phyloP scores from a whole-genome alignment of 2,329 filamentous ascomycete species.

The Elsinoe batatas region DNA sequence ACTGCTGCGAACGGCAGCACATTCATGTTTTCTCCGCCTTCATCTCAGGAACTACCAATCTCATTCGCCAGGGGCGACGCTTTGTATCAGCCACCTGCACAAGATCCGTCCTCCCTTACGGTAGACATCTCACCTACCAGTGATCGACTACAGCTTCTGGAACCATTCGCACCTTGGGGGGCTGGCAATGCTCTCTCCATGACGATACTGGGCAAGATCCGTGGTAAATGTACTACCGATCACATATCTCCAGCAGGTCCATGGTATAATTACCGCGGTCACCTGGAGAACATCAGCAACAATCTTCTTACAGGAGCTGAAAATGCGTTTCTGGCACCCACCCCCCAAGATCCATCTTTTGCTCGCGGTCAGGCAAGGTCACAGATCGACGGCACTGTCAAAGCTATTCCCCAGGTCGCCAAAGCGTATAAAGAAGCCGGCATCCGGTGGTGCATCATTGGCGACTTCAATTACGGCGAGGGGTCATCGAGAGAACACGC shows the following conservation, averaged over 20 bases:
- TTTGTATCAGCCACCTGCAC: constrained; percentile 88
- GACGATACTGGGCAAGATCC: constrained; percentile 89
- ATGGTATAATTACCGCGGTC: constrained; percentile 97
- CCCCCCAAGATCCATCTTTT: constrained; percentile 84
- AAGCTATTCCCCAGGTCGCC: no score
- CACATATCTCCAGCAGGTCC: constrained; percentile 71
- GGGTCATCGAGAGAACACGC: constrained; percentile 96
- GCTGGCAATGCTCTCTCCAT: constrained; percentile 78
- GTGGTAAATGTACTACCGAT: constrained; percentile 95
- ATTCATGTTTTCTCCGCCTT: constrained; percentile 74
- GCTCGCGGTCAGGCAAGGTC: constrained; percentile 56
- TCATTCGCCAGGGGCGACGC: constrained; percentile 61
- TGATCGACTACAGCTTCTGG: constrained; percentile 86
- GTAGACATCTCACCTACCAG: constrained; percentile 82
- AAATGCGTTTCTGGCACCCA: constrained; percentile 48
- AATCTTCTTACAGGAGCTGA: constrained; percentile 94
- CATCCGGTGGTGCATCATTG: constrained; percentile 92
- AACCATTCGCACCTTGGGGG: constrained; percentile 80
- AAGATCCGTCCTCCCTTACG: constrained; percentile 59
- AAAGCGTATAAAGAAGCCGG: constrained; percentile 80
- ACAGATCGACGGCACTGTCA: no score
- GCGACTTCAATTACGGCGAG: constrained; percentile 99
- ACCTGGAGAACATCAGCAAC: constrained; percentile 99
- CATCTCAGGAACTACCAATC: constrained; percentile 67
- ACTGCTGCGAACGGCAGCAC: constrained; percentile 95